Conservation (phyloP, 805 yeast species). For the Yarrowia sp. region DNA sequence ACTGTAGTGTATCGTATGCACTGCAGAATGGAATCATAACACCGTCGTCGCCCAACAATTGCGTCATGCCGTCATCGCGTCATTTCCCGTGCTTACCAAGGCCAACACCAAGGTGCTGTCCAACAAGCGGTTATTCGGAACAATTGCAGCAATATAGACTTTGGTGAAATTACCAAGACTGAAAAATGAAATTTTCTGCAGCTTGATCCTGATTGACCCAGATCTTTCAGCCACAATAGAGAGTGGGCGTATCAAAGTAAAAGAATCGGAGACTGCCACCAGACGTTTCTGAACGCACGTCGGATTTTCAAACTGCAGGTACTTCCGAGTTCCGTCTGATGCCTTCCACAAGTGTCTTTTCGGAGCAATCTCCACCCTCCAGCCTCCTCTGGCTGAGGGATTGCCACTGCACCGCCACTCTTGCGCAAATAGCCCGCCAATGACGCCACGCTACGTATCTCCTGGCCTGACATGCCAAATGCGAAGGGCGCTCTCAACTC, state of each 20-base stretch:
- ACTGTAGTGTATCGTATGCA: too few species aligned
- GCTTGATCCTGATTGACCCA: too few species aligned
- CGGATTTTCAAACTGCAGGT: constrained; percentile 7
- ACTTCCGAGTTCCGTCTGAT: constrained; percentile 11
- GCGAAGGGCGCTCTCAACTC: constrained; percentile 12
- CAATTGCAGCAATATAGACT: background rate
- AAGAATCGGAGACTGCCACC: too few species aligned
- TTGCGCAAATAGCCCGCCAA: constrained; percentile 5
- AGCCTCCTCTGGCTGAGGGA: too few species aligned
- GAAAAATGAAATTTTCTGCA: too few species aligned
- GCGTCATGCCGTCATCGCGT: background rate
- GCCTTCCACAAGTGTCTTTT: too few species aligned
- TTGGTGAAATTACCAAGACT: background rate
- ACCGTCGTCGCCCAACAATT: too few species aligned
- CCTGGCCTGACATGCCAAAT: background rate
- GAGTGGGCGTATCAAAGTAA: too few species aligned
- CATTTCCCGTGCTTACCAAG: constrained; percentile 18
- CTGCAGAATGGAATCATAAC: too few species aligned
- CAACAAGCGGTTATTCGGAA: constrained; percentile 3
- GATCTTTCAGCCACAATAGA: too few species aligned
- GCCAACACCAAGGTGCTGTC: background rate
- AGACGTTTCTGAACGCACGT: too few species aligned
- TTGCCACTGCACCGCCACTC: constrained; percentile 14
- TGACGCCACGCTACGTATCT: constrained; percentile 12
- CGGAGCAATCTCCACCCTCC: too few species aligned